These are phyloP conservation scores for Saccharum officinarum DNA, from an alignment of 176 grass and related monocot species.

Conservation along the genomic window DNA sequence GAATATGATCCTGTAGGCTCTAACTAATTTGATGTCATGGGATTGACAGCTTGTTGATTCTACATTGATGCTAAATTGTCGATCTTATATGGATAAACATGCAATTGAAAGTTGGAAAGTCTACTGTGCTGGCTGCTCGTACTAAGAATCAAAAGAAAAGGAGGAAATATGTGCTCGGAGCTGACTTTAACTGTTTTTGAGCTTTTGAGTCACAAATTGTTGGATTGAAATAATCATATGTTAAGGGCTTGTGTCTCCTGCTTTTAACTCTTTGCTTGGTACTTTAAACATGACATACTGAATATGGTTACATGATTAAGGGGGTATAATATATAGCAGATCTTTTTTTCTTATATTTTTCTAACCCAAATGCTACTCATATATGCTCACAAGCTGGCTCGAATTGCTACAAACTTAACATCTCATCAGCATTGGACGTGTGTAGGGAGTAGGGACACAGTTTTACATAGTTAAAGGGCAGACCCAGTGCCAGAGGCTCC, in stretches of 20 bases:
- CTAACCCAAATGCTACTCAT: neutral
- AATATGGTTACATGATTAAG: slow-evolving; percentile 11
- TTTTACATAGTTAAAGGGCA: neutral
- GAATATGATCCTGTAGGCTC: slow-evolving; percentile 2
- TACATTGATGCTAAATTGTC: neutral
- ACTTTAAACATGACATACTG: neutral
- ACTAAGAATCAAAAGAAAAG: slow-evolving; percentile 17
- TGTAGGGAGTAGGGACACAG: neutral
- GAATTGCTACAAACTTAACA: neutral
- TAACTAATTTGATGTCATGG: neutral
- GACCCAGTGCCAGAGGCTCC: too few relatives aligned
- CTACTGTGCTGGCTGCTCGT: neutral
- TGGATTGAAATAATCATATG: slow-evolving; percentile 6
- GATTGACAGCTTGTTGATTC: neutral
- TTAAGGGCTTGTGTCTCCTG: neutral
- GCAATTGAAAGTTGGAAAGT: neutral
- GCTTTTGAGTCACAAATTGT: neutral
- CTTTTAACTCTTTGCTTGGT: neutral
- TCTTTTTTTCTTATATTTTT: neutral
- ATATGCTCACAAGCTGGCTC: neutral
- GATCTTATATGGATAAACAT: neutral
- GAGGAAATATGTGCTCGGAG: neutral
- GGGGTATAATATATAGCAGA: neutral
- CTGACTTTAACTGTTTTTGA: neutral
- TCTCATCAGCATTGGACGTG: neutral